Evolutionary conservation across 208 protist species (phyloP).

Genomic region (Crithidia brevicula): DNA sequence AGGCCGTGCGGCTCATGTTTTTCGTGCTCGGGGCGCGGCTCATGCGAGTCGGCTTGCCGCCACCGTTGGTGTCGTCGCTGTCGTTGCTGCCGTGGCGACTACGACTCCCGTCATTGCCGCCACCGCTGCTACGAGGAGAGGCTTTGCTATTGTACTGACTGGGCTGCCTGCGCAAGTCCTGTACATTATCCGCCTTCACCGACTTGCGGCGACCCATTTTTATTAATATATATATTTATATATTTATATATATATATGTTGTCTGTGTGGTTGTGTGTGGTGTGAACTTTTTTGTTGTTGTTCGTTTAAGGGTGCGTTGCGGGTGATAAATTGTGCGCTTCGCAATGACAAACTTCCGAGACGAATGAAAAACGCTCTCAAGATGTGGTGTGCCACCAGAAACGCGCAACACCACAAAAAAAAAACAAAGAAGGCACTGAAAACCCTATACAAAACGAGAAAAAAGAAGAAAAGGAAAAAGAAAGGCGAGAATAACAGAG

Average conservation of each 20-base stretch:
- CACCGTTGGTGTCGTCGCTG: neutral
- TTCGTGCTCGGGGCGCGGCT: slow-evolving; percentile 3
- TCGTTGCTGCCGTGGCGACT: slow-evolving; percentile 3
- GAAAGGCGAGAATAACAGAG: neutral
- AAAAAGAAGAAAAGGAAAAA: neutral
- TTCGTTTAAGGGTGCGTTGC: no score
- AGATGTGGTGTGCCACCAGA: no score
- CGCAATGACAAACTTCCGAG: no score
- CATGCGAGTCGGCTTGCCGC: neutral
- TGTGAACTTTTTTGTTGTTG: no score
- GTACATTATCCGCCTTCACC: neutral
- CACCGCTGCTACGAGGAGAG: neutral
- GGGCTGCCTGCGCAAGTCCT: neutral
- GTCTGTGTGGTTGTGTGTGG: no score
- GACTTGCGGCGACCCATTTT: slow-evolving; percentile 23
- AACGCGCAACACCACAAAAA: neutral
- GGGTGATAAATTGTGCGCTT: no score
- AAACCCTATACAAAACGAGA: slow-evolving; percentile 7
- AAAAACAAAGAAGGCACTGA: slow-evolving; percentile 20
- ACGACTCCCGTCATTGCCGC: slow-evolving; percentile 1
- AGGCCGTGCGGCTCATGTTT: slow-evolving; percentile 2
- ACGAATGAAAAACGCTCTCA: no score
- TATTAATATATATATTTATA: no score
- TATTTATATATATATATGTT: neutral
- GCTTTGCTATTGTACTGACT: neutral